These are phyloP conservation scores for Exophiala sp. DNA, from an alignment of 2,329 filamentous ascomycete genomes.

Conservation along the genomic window DNA sequence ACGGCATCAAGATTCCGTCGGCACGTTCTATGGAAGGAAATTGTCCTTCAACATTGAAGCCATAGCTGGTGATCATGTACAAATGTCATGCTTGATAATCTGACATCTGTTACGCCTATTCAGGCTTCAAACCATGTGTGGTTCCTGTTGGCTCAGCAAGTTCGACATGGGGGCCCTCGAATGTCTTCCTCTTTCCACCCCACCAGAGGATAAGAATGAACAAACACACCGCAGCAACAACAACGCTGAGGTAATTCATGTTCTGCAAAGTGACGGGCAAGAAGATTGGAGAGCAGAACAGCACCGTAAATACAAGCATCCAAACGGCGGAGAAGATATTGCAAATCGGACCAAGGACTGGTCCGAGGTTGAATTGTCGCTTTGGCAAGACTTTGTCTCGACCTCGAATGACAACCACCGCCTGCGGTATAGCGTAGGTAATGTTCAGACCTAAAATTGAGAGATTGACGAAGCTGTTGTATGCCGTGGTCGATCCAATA, in stretches of 20 bases:
- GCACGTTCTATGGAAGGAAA: too few species aligned
- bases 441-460: slow-evolving; percentile 35
- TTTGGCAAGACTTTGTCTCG: slow-evolving; percentile 1
- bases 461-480: slow-evolving; percentile 39
- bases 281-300: slow-evolving; percentile 32
- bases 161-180: not conserved
- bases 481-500: slow-evolving; percentile 35
- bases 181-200: not conserved
- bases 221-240: not conserved
- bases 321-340: slow-evolving; percentile 34
- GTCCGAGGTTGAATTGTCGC: slow-evolving; percentile 15
- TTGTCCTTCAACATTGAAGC: too few species aligned
- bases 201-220: not conserved
- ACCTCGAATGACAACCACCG: slow-evolving; percentile 4
- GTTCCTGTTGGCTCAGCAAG: too few species aligned
- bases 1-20: too few species aligned
- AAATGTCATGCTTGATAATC: too few species aligned
- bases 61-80: too few species aligned
- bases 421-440: slow-evolving; percentile 39
- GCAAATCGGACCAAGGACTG: slow-evolving; percentile 25
- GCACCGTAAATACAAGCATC: slow-evolving; percentile 31
- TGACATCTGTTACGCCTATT: too few species aligned
- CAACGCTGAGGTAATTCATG: slow-evolving; percentile 34
- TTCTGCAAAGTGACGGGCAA: slow-evolving; percentile 32
- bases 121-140: too few species aligned